phyloP scores from a whole-genome alignment of 805 yeast genomes.

The Wickerhamiella galacta region DNA sequence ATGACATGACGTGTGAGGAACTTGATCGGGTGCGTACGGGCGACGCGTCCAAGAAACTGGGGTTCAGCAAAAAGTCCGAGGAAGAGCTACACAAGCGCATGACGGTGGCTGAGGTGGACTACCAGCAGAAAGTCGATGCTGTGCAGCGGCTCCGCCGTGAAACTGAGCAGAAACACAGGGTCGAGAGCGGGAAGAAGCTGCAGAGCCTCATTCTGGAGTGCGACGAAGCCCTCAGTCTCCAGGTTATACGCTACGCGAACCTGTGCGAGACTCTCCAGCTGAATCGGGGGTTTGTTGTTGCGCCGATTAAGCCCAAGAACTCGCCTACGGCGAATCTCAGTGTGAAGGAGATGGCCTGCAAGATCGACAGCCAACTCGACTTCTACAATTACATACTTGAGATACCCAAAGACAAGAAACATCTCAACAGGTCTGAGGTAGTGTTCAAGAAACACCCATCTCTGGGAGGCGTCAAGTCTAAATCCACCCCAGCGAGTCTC shows the following conservation, averaged over 20 bases:
- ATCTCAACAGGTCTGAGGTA: constrained; percentile 21
- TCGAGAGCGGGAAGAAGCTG: constrained; percentile 51
- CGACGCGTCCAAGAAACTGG: constrained; percentile 69
- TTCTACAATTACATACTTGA: constrained; percentile 47
- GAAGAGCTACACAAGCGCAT: constrained; percentile 74
- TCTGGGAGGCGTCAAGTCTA: too few relatives aligned
- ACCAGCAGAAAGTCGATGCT: constrained; percentile 54
- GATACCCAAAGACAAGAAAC: constrained; percentile 15
- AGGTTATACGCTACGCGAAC: constrained; percentile 75
- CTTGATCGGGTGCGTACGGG: constrained; percentile 63
- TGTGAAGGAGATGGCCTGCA: constrained; percentile 58
- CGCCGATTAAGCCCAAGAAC: constrained; percentile 45
- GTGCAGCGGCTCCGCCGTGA: constrained; percentile 63
- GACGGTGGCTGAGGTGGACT: constrained; percentile 72
- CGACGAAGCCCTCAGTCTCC: constrained; percentile 79
- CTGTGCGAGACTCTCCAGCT: constrained; percentile 70
- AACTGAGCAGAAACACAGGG: constrained; percentile 57
- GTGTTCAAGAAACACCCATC: constrained; percentile 21
- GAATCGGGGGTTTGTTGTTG: constrained; percentile 67
- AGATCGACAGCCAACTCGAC: constrained; percentile 72
- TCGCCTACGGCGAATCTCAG: constrained; percentile 33
- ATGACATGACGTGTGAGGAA: constrained; percentile 68
- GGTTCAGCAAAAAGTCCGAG: constrained; percentile 78
- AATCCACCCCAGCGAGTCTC: too few relatives aligned
- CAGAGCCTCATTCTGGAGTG: constrained; percentile 68